phyloP scores from a whole-genome alignment of 2,329 filamentous ascomycete genomes.

The Epichloe uncinata region DNA sequence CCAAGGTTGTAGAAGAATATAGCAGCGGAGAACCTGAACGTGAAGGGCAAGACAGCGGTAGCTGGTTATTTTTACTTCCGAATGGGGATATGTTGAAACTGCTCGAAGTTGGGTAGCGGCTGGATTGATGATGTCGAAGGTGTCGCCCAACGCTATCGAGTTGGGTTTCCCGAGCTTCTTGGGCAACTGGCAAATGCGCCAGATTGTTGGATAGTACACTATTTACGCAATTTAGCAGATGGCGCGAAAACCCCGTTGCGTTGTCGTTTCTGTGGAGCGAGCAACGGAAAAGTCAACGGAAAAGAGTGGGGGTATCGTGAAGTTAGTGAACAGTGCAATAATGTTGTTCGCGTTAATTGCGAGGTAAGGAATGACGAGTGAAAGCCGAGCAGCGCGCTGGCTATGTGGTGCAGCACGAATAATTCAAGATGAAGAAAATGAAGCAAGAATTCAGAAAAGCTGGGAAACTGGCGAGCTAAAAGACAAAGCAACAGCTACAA shows the following conservation, averaged over 20 bases:
- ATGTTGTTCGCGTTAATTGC: background rate
- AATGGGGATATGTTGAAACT: background rate
- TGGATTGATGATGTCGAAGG: background rate
- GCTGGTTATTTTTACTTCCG: background rate
- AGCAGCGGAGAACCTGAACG: background rate
- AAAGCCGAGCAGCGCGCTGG: background rate
- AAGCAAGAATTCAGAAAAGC: background rate
- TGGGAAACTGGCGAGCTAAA: background rate
- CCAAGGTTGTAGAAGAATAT: background rate
- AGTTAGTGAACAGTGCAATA: too few species aligned
- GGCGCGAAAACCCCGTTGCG: background rate
- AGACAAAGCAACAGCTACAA: background rate
- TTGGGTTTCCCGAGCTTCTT: background rate
- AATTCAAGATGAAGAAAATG: background rate
- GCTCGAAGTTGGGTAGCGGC: background rate
- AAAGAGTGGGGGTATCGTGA: background rate
- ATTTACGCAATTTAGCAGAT: background rate
- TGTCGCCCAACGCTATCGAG: too few species aligned
- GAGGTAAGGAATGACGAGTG: background rate
- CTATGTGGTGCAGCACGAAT: background rate
- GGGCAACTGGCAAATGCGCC: background rate
- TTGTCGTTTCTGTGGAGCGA: conserved; percentile 4
- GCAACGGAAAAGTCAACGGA: conserved; percentile 5
- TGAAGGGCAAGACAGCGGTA: background rate
- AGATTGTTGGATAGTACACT: background rate